Conservation (phyloP, 208 protist species). For the Herpetomonas samuelpessoai region DNA sequence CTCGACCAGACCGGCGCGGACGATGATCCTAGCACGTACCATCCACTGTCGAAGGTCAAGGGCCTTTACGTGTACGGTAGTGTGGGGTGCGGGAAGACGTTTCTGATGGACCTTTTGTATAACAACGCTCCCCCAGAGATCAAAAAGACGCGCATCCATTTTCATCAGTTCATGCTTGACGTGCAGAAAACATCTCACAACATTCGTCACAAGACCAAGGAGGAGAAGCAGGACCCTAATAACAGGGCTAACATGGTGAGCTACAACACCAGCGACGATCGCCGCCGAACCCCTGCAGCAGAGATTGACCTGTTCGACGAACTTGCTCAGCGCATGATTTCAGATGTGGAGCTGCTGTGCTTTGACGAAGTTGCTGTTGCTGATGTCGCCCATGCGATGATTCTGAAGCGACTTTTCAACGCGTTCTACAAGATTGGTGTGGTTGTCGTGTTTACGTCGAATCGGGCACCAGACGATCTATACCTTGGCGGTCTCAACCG, state of each 20-base stretch:
- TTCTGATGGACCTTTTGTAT: conserved; percentile 96
- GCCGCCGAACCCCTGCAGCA: conserved; percentile 58
- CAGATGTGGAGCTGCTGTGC: conserved; percentile 91
- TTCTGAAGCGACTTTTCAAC: conserved; percentile 91
- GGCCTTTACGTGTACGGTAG: conserved; percentile 94
- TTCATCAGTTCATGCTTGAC: conserved; percentile 96
- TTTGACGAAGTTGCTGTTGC: conserved; percentile 94
- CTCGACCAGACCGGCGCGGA: conserved; percentile 29
- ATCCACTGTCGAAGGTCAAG: conserved; percentile 82
- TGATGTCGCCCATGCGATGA: conserved; percentile 96
- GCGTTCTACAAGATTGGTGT: conserved; percentile 91
- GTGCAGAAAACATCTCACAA: conserved; percentile 85
- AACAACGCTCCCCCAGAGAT: conserved; percentile 64
- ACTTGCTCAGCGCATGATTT: conserved; percentile 83
- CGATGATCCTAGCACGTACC: conserved; percentile 28
- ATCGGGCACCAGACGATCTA: conserved; percentile 77
- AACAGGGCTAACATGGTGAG: conserved; percentile 40
- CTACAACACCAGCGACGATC: conserved; percentile 49
- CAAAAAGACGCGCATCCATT: conserved; percentile 93
- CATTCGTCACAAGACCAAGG: conserved; percentile 56
- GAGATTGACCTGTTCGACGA: conserved; percentile 81
- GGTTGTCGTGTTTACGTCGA: conserved; percentile 94
- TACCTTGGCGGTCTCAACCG: conserved; percentile 94
- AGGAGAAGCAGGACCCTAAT: conserved; percentile 34
- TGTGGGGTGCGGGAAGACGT: conserved; percentile 96